Conservation (phyloP, 306 rosid genomes). For the Glycyrrhiza uralensis region DNA sequence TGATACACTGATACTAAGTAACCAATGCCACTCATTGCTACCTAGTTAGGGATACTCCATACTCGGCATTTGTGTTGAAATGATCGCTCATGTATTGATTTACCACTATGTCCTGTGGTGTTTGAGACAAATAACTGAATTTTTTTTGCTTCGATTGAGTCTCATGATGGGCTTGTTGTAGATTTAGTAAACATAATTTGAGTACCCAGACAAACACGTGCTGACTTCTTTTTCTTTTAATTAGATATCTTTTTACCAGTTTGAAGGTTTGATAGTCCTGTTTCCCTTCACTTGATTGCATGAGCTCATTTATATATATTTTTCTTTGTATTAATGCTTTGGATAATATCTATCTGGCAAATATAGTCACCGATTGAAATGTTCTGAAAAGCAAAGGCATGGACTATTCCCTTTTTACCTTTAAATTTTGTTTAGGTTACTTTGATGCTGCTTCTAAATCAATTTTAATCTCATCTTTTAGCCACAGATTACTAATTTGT, state of each 20-base stretch:
- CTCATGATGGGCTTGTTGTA: neutral
- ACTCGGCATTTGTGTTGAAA: neutral
- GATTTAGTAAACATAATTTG: neutral
- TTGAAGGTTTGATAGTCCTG: neutral
- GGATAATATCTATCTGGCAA: too few species aligned
- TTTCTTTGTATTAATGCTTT: neutral
- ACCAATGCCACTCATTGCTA: neutral
- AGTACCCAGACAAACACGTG: neutral
- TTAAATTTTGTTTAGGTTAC: too few species aligned
- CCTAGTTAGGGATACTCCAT: neutral
- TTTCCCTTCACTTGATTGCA: neutral
- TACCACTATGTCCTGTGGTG: neutral
- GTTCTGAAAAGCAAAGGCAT: too few species aligned
- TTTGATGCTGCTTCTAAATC: too few species aligned
- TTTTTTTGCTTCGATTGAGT: neutral
- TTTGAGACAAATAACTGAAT: neutral
- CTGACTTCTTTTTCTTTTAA: neutral
- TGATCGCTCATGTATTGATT: neutral
- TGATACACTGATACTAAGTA: too few species aligned
- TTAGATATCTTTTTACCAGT: neutral
- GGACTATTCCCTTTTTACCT: too few species aligned
- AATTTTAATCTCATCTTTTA: too few species aligned
- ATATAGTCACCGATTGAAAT: too few species aligned
- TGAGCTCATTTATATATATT: neutral
- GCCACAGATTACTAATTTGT: too few species aligned